Evolutionary conservation across 164 flowering plant genomes (phyloP).

Genomic region (Vitis amurensis): DNA sequence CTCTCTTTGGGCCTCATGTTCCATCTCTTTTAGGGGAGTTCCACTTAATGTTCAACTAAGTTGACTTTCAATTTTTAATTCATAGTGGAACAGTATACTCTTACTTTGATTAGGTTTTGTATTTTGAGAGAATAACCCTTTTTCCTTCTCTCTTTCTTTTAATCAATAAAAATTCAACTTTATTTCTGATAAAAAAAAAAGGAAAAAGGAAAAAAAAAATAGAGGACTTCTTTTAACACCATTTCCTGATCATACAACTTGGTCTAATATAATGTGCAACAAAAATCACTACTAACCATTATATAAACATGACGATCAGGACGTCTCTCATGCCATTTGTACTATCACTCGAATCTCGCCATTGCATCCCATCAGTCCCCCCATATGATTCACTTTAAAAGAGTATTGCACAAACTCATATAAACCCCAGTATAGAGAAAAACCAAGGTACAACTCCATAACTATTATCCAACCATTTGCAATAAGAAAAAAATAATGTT

Average conservation of each 20-base stretch:
- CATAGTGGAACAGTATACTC: too few relatives aligned
- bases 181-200: too few relatives aligned
- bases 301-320: conserved; percentile 57
- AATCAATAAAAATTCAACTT: too few relatives aligned
- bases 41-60: too few relatives aligned
- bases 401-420: conserved; percentile 80
- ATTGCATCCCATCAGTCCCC: conserved; percentile 73
- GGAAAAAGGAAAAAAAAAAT: conserved; percentile 22
- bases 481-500: conserved; percentile 13
- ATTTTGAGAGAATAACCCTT: too few relatives aligned
- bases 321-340: conserved; percentile 77
- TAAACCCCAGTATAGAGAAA: conserved; percentile 79
- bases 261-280: conserved; percentile 73
- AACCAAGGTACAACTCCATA: conserved; percentile 88
- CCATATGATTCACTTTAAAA: conserved; percentile 49
- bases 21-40: too few relatives aligned
- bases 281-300: conserved; percentile 53
- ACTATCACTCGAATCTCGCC: conserved; percentile 55
- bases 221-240: conserved; percentile 53
- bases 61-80: too few relatives aligned
- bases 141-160: too few relatives aligned
- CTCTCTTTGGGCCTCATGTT: too few relatives aligned
- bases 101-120: too few relatives aligned
- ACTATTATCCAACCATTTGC: conserved; percentile 68
- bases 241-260: conserved; percentile 63